Base-by-base conservation (phyloP, 75 land plant species). In the Cryptomeria japonica region DNA sequence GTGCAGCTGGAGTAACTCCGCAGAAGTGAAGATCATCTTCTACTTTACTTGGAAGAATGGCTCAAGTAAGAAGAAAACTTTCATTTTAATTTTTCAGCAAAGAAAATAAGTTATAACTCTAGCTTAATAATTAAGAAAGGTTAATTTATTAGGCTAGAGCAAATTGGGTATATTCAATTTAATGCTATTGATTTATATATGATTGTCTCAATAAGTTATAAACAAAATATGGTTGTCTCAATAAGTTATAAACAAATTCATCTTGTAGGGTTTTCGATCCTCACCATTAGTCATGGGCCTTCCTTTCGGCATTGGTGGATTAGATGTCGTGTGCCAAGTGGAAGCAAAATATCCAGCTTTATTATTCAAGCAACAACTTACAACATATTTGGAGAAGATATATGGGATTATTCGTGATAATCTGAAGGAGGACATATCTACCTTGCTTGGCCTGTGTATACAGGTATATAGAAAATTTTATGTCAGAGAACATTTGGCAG, bases 281-380 rank as follows among this genome's bases (percentile, higher is more conserved):
- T 88, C 94, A 7, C 99, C 99, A 61, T 93, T 92, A 79, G 93
- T 94, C 39, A 94, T 94, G 53, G 93, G 92, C 83, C 90, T 94
- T 79, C 91, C 98, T 38, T 94, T 96, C 78, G 92, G 89, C 2
- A 95, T 93, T 92, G 98, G 98, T 86, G 99, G 99, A 58, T 90
- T 92, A 53, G 99, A 96, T 85, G 70, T 90, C 41, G 88, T 93
- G 79, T 87, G 96, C 41, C 99, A 98, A 95, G 99, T 98, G 87
- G 99, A 98, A 90, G 99, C 99, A 41, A 98, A 98, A 75, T 98
- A 98, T 87, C 99, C 99, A 84, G 99, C 99, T 90, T 90, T 98
- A 88, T 93, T 98, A 80, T 98, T 98, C 95, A 98, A 98, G 86
- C 99, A 98, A 87, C 99, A 98, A 87, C 97, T 98, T 75, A 98